Base-by-base conservation (phyloP, 768 basidiomycete species). In the Xerocomellus amylosporus region DNA sequence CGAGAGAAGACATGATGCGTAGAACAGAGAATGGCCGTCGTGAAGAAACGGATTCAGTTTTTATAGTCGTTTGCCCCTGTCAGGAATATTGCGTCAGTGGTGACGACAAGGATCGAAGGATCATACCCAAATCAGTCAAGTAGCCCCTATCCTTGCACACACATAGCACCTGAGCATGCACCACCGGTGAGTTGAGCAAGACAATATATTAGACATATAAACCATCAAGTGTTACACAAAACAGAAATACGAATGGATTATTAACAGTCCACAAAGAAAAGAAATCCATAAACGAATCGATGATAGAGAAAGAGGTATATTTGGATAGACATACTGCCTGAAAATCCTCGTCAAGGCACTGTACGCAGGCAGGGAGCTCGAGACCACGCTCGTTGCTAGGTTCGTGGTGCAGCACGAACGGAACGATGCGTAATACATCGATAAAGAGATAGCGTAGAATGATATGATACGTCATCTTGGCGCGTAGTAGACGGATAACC, bases 371-470 rank as follows among this genome's bases (percentile, higher is more conserved):
- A 63, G 51, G 46, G 49, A 79, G 71, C 68, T 77, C 79, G 79
- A 76, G 84, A 78, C 78, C 78, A 81, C 78, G 82, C 78, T 76
- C 83, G 80, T 84, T 82, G 72, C 84, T 73, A 79, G 80, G 83
- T 75, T 78, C 78, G 75, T 77, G 63, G 58, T 61, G 50, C 43
- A 58, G 67, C 70, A 78, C 73, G 70, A 80, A 79, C 84, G 79
- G 81, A 81, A 84, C 81, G 83, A 78, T 74, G 80, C 82, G 77
- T 74, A 77, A 82, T 71, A 81, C 85, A 74, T 73, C 79, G 80
- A 77, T 54, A 76, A 76, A 75, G 46, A 58, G 58, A 58, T 56
- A 62, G 71, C 70, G 68, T 66, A 73, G 70, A 66, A 56, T 63
- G 64, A 64, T 66, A 58, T 56, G 65, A 73, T 45, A 54, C 71